Base-by-base conservation (phyloP, 768 basidiomycete species). In the Suillus variegatus region DNA sequence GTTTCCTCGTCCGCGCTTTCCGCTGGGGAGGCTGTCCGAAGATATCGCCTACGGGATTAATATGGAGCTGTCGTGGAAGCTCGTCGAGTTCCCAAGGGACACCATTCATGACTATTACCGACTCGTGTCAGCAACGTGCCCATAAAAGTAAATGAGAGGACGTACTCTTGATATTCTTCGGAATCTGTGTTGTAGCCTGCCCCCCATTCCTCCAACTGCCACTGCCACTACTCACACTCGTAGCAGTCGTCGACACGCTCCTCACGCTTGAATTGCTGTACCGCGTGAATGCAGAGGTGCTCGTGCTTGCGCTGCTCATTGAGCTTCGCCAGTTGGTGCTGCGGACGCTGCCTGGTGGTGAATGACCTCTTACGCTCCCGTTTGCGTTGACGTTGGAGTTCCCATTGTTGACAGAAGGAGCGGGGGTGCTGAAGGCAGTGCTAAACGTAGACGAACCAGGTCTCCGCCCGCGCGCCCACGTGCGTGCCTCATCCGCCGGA, bases 101-200 rank as follows among this genome's bases (percentile, higher is more conserved):
- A 75, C 91, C 92, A 66, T 81, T 82, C 84, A 93, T 86, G 72
- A 88, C 93, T 94, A 64, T 41, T 52, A 44, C 55, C 35, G 55
- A 66, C 6, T 25, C 56, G 16, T 2, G 14, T 58, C 57, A 58
- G 25, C 38, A 40, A 5, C 25, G 10, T 4, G 8, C 3, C 2
- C 16, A 40, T 62, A 22, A 65, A 20, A 25, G 10, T 10, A 32
- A 51, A 56, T 66, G 38, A 63, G 44, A 62, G 57, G 4, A 85
- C 90, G 77, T 73, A 94, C 93, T 81, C 84, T 95, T 95, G 83
- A 94, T 82, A 76, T 93, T 94, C 82, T 84, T 88, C 62, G 88
- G 86, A 25, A 78, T 65, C 73, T 71, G 75, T 67, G 70, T 68
- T 67, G 75, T 68, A 68, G 69, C 73, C 69, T 75, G 69, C 36